These are phyloP conservation scores for Malassezia sp. DNA, from an alignment of 1,284 basidiomycete genomes.

Conservation along the genomic window DNA sequence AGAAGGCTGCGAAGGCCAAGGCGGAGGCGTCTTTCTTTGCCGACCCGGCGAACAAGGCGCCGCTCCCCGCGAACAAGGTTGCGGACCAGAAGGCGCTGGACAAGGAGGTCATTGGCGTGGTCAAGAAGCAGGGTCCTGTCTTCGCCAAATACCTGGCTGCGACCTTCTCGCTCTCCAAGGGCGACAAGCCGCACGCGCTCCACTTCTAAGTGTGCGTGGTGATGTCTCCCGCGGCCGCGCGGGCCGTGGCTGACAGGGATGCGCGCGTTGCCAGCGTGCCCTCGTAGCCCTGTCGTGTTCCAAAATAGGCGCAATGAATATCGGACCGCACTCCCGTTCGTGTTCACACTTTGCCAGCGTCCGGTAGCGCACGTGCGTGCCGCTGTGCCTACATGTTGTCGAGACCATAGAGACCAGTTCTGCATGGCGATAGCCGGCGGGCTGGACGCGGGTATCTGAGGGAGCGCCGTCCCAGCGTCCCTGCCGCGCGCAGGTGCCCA, in stretches of 20 bases:
- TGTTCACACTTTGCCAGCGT: neutral
- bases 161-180: conserved; percentile 88
- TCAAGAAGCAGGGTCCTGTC: conserved; percentile 79
- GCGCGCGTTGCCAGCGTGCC: too few species aligned
- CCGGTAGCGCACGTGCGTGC: neutral
- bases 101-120: conserved; percentile 66
- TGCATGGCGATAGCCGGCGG: neutral
- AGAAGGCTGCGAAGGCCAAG: conserved; percentile 61
- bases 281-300: too few species aligned
- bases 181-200: conserved; percentile 75
- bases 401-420: neutral
- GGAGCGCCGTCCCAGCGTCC: too few species aligned
- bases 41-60: conserved; percentile 82
- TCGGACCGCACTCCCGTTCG: neutral
- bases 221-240: too few species aligned
- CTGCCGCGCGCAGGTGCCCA: too few species aligned
- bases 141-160: conserved; percentile 87
- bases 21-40: conserved; percentile 94
- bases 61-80: conserved; percentile 77
- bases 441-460: too few species aligned
- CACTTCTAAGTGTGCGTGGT: conserved; percentile 66
- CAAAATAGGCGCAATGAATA: conserved; percentile 17
- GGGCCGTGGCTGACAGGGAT: too few species aligned
- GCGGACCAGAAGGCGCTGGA: conserved; percentile 86
- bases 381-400: too few species aligned